Conservation (phyloP, 768 basidiomycete genomes). For the Stropharia rugosoannulata region DNA sequence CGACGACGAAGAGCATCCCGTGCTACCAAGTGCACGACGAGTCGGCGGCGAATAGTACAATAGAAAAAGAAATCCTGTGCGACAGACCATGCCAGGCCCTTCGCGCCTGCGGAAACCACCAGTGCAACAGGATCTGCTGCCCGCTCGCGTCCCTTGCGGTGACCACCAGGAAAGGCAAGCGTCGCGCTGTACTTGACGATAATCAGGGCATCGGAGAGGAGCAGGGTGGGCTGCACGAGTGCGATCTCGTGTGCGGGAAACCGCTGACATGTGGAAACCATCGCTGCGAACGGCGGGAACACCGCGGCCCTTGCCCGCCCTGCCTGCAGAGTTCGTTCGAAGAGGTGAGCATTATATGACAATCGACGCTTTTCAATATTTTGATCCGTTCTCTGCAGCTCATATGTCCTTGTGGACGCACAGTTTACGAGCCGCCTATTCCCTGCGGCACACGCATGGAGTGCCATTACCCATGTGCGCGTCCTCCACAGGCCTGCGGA, state of each 20-base stretch:
- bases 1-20: conserved; percentile 50
- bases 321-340: conserved; percentile 92
- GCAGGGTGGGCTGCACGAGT: conserved; percentile 74
- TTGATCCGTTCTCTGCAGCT: conserved; percentile 39
- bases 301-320: conserved; percentile 76
- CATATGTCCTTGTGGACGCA: conserved; percentile 83
- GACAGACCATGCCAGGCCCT: conserved; percentile 76
- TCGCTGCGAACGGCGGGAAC: conserved; percentile 76
- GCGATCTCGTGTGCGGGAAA: conserved; percentile 80
- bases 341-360: conserved; percentile 52
- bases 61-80: conserved; percentile 67
- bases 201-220: conserved; percentile 48
- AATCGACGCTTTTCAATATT: not conserved
- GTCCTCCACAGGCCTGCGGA: conserved; percentile 72
- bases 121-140: conserved; percentile 84
- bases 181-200: conserved; percentile 32
- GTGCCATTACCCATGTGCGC: conserved; percentile 79
- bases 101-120: conserved; percentile 83
- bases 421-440: conserved; percentile 85
- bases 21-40: conserved; percentile 48
- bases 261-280: conserved; percentile 75
- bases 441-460: conserved; percentile 79
- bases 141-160: conserved; percentile 71
- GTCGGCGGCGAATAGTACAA: conserved; percentile 25
- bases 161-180: conserved; percentile 58